Evolutionary conservation across 2,329 filamentous ascomycete genomes (phyloP), one percentile per base, ranked within the genome.

Genomic region (Cladosporium velox): DNA sequence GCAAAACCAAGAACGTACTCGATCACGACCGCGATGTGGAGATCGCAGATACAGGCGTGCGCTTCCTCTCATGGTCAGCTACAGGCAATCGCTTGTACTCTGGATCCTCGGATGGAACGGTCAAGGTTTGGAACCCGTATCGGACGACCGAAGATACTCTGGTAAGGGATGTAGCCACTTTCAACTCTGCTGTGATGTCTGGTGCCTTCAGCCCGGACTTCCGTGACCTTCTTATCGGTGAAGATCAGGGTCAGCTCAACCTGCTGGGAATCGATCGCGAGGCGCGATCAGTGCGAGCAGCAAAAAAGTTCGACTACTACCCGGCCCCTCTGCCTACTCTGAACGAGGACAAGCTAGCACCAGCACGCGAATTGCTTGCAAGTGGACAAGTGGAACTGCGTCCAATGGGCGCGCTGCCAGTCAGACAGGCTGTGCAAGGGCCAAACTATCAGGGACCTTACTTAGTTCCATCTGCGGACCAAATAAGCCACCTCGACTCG

Each of bases 71-170:
- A 0, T 89, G 87, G 87, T 85, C 84, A 7, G 75, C 81, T 4
- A 81, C 79, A 5, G 77, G 81, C 21, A 80, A 81, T 7, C 78
- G 85, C 1, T 78, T 89, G 10, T 88, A 85, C 72, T 87, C 84
- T 28, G 87, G 86, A 18, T 85, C 84, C 6, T 88, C 86, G 4
- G 87, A 89, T 72, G 87, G 87, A 3, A 76, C 84, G 0, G 76
- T 89, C 47, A 88, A 87, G 67, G 77, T 79, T 3, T 89, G 87
- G 87, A 82, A 89, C 72, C 82, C 87, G 2, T 81, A 83, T 54
- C 79, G 80, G 11, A 79, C 84, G 1, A 73, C 80, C 0, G 79
- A 84, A 54, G 82, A 88, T 73, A 80, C 80, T 0, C 80, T 83
- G 38, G 75, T 87, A 26, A 77, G 80, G n/a, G 82, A 88, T 66